Evolutionary conservation across 257 asterid species (phyloP).

Genomic region (Ocimum tenuiflorum): DNA sequence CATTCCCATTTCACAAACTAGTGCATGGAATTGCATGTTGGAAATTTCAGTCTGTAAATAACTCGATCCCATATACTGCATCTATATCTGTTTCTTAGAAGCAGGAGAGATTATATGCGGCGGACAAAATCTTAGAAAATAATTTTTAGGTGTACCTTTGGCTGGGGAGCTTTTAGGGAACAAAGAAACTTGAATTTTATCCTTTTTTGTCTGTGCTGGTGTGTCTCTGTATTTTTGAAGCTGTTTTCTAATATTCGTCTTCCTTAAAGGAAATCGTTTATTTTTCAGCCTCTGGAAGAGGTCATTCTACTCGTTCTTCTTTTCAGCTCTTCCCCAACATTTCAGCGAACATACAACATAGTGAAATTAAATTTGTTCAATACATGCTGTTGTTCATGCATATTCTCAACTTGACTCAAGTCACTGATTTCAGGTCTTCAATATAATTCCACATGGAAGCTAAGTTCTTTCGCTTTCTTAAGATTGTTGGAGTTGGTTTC

Average conservation of each 20-base stretch:
- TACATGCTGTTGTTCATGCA: neutral
- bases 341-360: neutral
- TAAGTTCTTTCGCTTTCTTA: slow-evolving; percentile 18
- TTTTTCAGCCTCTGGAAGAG: too few species aligned
- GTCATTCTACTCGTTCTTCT: too few species aligned
- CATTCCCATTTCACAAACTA: neutral
- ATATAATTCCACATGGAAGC: slow-evolving; percentile 2
- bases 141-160: neutral
- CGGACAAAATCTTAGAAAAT: neutral
- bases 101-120: neutral
- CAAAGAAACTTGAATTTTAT: neutral
- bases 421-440: neutral
- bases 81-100: neutral
- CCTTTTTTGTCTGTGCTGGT: neutral
- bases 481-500: slow-evolving; percentile 24
- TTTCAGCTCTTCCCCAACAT: too few species aligned
- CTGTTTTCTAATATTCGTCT: neutral
- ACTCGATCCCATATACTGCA: neutral
- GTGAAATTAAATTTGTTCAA: neutral
- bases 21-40: neutral
- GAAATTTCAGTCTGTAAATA: neutral
- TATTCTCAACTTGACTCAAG: neutral
- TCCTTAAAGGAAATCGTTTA: neutral
- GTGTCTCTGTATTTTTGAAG: neutral
- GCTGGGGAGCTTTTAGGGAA: neutral